These are phyloP conservation scores for Grigorovia jiainica DNA, from an alignment of 805 yeast species.

Conservation along the genomic window DNA sequence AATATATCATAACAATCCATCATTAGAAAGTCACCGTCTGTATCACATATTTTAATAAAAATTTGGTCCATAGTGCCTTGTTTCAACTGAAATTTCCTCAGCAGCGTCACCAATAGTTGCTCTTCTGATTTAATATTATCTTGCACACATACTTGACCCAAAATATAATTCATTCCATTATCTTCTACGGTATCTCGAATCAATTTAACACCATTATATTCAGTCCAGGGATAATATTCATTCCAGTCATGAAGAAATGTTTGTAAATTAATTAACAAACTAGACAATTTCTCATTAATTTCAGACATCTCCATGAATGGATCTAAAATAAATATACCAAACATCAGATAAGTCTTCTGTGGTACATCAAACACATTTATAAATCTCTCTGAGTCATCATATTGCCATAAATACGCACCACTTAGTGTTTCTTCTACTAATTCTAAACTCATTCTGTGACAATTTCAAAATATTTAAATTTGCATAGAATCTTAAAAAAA, in stretches of 20 bases:
- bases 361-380: constrained; percentile 14
- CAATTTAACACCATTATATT: constrained; percentile 18
- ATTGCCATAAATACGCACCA: constrained; percentile 19
- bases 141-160: constrained; percentile 29
- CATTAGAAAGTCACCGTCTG: constrained; percentile 48
- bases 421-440: constrained; percentile 1
- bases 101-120: constrained; percentile 33
- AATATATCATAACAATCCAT: constrained; percentile 39
- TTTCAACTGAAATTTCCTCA: constrained; percentile 30
- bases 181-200: constrained; percentile 10
- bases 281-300: neutral
- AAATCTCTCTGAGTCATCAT: constrained; percentile 10
- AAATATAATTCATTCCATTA: constrained; percentile 14
- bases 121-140: constrained; percentile 39
- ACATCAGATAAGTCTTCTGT: constrained; percentile 16
- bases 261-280: neutral
- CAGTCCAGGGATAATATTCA: constrained; percentile 36
- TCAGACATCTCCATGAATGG: constrained; percentile 4
- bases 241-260: constrained; percentile 29
- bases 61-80: constrained; percentile 22
- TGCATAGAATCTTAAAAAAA: neutral
- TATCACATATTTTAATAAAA: constrained; percentile 39
- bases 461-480: neutral
- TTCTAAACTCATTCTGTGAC: neutral
- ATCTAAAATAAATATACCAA: constrained; percentile 24